These are phyloP conservation scores for Plectosphaerella plurivora DNA, from an alignment of 2,329 filamentous ascomycete species.

Conservation along the genomic window DNA sequence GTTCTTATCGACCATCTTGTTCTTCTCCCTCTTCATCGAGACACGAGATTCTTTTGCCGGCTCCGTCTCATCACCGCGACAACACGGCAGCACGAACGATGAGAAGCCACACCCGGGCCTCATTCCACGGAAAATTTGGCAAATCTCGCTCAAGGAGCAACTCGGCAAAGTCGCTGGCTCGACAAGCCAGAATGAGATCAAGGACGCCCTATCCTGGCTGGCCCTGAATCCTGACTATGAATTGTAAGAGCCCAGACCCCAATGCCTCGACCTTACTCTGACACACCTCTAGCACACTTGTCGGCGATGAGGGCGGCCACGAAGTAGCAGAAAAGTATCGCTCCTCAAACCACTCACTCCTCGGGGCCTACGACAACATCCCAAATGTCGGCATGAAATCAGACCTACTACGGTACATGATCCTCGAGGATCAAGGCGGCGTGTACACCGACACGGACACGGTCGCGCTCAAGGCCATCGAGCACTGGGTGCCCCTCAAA, in stretches of 20 bases:
- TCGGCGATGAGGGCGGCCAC: constrained; percentile 17
- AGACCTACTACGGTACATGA: constrained; percentile 21
- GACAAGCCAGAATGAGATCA: constrained; percentile 1
- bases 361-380: constrained; percentile 15
- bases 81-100: too few relatives aligned
- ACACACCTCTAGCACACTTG: constrained; percentile 14
- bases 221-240: constrained; percentile 9
- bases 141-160: constrained; percentile 10
- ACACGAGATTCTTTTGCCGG: too few relatives aligned
- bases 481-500: constrained; percentile 20
- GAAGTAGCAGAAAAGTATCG: constrained; percentile 12
- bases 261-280: not conserved
- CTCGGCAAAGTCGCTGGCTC: too few relatives aligned
- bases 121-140: constrained; percentile 10
- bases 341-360: constrained; percentile 13
- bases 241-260: constrained; percentile 7
- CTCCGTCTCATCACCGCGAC: too few relatives aligned
- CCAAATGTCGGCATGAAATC: constrained; percentile 23
- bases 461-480: constrained; percentile 46
- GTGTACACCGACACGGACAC: constrained; percentile 58
- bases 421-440: constrained; percentile 26
- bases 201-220: constrained; percentile 10
- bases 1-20: too few relatives aligned
- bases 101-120: not conserved
- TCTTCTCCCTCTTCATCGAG: too few relatives aligned